Evolutionary conservation across 2,329 filamentous ascomycete species (phyloP), one percentile per base, ranked within the genome.

Genomic region (Trichoderma cornu-damae): DNA sequence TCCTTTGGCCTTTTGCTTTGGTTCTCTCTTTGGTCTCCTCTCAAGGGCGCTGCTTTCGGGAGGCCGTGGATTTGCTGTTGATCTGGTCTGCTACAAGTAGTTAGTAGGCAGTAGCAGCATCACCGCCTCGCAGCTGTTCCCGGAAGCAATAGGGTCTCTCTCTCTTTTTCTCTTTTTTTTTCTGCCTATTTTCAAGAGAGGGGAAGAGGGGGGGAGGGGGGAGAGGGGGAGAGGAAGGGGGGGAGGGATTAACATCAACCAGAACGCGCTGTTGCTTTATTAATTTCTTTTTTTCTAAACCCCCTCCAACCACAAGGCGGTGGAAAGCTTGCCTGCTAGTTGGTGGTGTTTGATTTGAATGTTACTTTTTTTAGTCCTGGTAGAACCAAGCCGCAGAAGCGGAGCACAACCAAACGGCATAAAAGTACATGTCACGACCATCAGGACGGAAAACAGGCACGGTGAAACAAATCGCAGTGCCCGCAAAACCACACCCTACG

Each of bases 201-300:
- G n/a, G n/a, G n/a, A n/a, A n/a, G n/a, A n/a, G n/a, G n/a, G n/a
- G n/a, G n/a, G n/a, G n/a, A n/a, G n/a, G n/a, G n/a, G n/a, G n/a
- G n/a, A n/a, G n/a, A n/a, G n/a, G n/a, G n/a, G n/a, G n/a, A n/a
- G n/a, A n/a, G n/a, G n/a, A n/a, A n/a, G n/a, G n/a, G n/a, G n/a
- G n/a, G n/a, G n/a, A n/a, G n/a, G 49, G 49, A 38, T 52, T n/a
- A n/a, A 52, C 37, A 24, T 34, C 43, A 42, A 16, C 37, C 49
- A 34, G 8, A 16, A 12, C 37, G 26, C 40, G 40, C 22, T 43
- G 8, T 16, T 43, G 14, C 40, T n/a, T 43, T 43, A n/a, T 22
- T 28, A 24, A 8, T 16, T 43, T 8, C 40, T n/a, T 43, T 43
- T 26, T 22, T 28, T 14, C 20, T 1, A 34, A 16, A 26, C 35